phyloP scores from a whole-genome alignment of 2,329 filamentous ascomycete species.

The Fusarium acutatum region DNA sequence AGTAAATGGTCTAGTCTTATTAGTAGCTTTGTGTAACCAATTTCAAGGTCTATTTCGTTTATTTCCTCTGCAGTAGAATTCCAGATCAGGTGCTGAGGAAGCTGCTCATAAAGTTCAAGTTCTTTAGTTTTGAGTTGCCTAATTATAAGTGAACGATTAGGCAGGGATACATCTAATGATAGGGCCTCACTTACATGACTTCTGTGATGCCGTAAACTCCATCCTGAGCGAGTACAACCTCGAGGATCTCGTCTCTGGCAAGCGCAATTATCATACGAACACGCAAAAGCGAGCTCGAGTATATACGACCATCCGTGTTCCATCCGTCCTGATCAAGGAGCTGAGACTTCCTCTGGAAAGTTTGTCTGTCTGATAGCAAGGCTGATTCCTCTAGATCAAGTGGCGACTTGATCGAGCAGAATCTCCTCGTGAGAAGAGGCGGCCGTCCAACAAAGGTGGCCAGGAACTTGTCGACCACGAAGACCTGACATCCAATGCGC shows the following conservation, averaged over 20 bases:
- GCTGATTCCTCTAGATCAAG: neutral
- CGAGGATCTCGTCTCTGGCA: neutral
- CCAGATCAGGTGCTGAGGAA: neutral
- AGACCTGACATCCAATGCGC: neutral
- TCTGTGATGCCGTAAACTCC: accelerated
- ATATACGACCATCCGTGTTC: neutral
- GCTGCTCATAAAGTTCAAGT: neutral
- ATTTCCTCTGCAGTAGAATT: neutral
- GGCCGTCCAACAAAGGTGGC: neutral
- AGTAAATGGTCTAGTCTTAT: neutral
- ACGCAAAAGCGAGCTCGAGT: neutral
- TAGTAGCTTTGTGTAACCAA: neutral
- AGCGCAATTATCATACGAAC: neutral
- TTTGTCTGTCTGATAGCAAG: neutral
- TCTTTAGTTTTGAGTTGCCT: neutral
- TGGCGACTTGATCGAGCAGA: neutral
- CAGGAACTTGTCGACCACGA: neutral
- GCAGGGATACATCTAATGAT: accelerated
- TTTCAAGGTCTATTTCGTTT: neutral
- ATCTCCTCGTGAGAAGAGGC: neutral
- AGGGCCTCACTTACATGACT: neutral
- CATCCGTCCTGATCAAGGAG: neutral
- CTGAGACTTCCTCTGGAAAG: neutral
- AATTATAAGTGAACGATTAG: accelerated
- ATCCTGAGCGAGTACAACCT: neutral